Conservation (phyloP, 2,329 filamentous ascomycete species). For the Aspergillus fijiensis region DNA sequence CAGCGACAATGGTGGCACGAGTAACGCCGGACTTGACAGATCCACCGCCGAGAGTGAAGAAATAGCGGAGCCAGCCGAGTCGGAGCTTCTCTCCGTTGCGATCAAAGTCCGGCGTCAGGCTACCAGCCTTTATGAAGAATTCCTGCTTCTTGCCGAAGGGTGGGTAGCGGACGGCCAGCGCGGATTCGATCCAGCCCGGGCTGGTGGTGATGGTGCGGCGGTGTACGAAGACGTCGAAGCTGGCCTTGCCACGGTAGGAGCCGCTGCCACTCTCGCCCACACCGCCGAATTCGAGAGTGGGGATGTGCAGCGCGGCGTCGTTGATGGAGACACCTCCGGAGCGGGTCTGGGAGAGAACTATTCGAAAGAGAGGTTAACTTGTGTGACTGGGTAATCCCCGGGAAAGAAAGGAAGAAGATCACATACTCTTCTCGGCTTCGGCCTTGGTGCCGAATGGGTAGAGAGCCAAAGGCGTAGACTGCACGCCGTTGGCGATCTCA, state of each 20-base stretch:
- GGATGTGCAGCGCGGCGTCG: constrained; percentile 68
- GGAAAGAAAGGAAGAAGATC: neutral
- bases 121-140: constrained; percentile 52
- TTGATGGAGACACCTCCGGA: constrained; percentile 65
- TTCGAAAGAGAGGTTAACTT: constrained; percentile 5
- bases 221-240: constrained; percentile 63
- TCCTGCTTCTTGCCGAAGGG: constrained; percentile 59
- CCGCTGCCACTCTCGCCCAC: constrained; percentile 77
- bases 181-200: constrained; percentile 59
- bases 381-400: neutral
- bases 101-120: constrained; percentile 60
- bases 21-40: constrained; percentile 37
- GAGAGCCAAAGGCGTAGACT: constrained; percentile 78
- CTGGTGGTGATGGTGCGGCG: constrained; percentile 59
- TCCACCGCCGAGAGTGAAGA: constrained; percentile 44
- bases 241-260: constrained; percentile 72
- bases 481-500: constrained; percentile 72
- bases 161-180: constrained; percentile 60
- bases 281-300: constrained; percentile 76
- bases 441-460: constrained; percentile 81
- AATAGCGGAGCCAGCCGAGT: constrained; percentile 40
- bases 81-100: constrained; percentile 51
- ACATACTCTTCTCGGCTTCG: constrained; percentile 71
- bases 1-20: constrained; percentile 37
- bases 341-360: constrained; percentile 62